phyloP scores from a whole-genome alignment of 2,329 filamentous ascomycete genomes.

The Fusarium setosum region DNA sequence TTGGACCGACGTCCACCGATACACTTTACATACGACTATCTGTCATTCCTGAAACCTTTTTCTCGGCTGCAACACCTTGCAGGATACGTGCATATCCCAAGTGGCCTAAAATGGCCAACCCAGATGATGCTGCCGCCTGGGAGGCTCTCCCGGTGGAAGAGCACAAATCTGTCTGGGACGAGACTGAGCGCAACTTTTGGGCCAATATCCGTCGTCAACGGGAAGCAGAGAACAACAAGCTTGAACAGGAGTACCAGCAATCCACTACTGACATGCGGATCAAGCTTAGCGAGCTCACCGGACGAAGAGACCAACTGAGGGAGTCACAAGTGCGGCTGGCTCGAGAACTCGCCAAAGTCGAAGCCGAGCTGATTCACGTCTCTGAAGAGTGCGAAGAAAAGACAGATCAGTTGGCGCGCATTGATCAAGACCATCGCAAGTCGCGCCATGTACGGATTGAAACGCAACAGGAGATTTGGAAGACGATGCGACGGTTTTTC shows the following conservation, averaged over 20 bases:
- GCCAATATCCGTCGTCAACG: conserved; percentile 40
- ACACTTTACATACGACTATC: not conserved
- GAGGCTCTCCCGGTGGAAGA: conserved; percentile 46
- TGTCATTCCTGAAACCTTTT: not conserved
- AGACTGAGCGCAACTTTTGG: conserved; percentile 52
- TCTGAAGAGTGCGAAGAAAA: conserved; percentile 47
- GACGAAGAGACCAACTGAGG: conserved; percentile 42
- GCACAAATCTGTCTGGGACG: conserved; percentile 49
- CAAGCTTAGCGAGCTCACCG: conserved; percentile 45
- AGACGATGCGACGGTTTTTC: conserved; percentile 50
- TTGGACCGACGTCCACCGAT: conserved; percentile 2
- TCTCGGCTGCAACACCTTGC: not conserved
- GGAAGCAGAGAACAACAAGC: conserved; percentile 34
- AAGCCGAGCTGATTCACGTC: conserved; percentile 51
- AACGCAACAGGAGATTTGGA: conserved; percentile 41
- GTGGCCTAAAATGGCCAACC: conserved; percentile 33
- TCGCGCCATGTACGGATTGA: conserved; percentile 44
- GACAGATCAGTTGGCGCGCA: conserved; percentile 46
- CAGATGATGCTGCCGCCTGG: conserved; percentile 42
- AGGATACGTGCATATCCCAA: not conserved
- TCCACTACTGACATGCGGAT: conserved; percentile 41
- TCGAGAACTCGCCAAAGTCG: conserved; percentile 48
- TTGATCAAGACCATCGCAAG: conserved; percentile 48
- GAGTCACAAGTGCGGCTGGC: conserved; percentile 45
- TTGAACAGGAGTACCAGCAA: conserved; percentile 42